These are phyloP conservation scores for Trifolium repens DNA, from an alignment of 306 rosid genomes.

Conservation along the genomic window DNA sequence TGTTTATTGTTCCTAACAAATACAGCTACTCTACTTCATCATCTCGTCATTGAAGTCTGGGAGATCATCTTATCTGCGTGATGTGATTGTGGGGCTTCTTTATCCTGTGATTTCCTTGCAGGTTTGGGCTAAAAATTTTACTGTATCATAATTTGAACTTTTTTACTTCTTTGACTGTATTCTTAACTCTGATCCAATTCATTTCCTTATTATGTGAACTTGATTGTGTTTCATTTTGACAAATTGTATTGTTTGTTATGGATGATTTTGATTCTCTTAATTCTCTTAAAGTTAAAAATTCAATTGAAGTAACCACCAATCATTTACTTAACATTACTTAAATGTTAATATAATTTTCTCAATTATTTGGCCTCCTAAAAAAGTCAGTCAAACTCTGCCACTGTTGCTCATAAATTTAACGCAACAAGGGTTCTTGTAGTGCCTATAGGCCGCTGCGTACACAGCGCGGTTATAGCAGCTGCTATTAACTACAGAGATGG, in stretches of 20 bases:
- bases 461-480: background rate
- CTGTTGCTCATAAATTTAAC: background rate
- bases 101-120: slow-evolving; percentile 95
- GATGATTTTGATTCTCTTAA: slow-evolving; percentile 31
- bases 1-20: slow-evolving; percentile 40
- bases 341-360: no score
- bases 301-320: background rate
- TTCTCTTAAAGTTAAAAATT: background rate
- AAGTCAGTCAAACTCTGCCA: background rate
- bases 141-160: slow-evolving; percentile 15
- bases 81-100: slow-evolving; percentile 84
- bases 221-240: slow-evolving; percentile 29
- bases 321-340: background rate
- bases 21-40: slow-evolving; percentile 87
- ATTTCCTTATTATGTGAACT: slow-evolving; percentile 19
- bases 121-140: slow-evolving; percentile 56
- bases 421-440: background rate
- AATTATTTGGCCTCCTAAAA: no score
- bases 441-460: background rate
- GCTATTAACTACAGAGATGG: background rate
- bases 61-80: slow-evolving; percentile 82
- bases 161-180: slow-evolving; percentile 28
- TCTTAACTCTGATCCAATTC: slow-evolving; percentile 22
- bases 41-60: slow-evolving; percentile 93
- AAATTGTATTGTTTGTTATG: slow-evolving; percentile 13